phyloP scores from a whole-genome alignment of 1,139 yeast genomes.

The Saccharomycopsis phalli region DNA sequence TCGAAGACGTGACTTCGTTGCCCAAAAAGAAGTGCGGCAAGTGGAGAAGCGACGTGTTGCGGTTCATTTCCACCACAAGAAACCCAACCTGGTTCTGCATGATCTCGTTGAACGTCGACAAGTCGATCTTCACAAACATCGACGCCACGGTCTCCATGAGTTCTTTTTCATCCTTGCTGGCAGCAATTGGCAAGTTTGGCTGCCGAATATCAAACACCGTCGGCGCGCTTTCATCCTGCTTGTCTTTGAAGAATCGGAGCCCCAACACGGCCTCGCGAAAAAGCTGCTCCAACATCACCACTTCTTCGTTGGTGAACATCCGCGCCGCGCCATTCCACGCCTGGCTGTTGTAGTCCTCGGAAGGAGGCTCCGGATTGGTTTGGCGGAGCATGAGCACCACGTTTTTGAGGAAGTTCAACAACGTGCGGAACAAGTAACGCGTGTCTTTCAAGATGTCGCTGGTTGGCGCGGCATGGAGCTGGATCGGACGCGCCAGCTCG shows the following conservation, averaged over 20 bases:
- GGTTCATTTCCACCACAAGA: conserved; percentile 70
- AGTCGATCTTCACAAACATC: conserved; percentile 87
- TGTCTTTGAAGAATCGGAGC: conserved; percentile 63
- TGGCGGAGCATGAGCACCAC: conserved; percentile 83
- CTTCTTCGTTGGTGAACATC: conserved; percentile 74
- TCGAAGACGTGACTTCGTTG: conserved; percentile 86
- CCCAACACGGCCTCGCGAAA: conserved; percentile 84
- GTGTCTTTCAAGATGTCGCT: conserved; percentile 81
- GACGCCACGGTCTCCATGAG: conserved; percentile 94
- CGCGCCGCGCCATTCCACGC: conserved; percentile 89
- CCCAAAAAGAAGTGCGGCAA: conserved; percentile 92
- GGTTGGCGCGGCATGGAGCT: conserved; percentile 33
- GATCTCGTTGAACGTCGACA: conserved; percentile 92
- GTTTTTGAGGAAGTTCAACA: conserved; percentile 84
- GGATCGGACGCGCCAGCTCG: conserved; percentile 39
- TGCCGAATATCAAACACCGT: conserved; percentile 58
- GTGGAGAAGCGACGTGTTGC: conserved; percentile 80
- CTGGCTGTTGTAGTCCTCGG: conserved; percentile 49
- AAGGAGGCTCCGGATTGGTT: conserved; percentile 81
- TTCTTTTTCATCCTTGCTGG: conserved; percentile 90
- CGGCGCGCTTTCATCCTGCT: conserved; percentile 35
- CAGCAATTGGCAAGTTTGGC: conserved; percentile 74
- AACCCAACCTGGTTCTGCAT: conserved; percentile 73
- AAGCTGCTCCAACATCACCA: conserved; percentile 61
- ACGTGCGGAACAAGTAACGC: conserved; percentile 74